These are phyloP conservation scores for Onygenales sp. DNA, from an alignment of 2,329 filamentous ascomycete genomes.

Conservation along the genomic window DNA sequence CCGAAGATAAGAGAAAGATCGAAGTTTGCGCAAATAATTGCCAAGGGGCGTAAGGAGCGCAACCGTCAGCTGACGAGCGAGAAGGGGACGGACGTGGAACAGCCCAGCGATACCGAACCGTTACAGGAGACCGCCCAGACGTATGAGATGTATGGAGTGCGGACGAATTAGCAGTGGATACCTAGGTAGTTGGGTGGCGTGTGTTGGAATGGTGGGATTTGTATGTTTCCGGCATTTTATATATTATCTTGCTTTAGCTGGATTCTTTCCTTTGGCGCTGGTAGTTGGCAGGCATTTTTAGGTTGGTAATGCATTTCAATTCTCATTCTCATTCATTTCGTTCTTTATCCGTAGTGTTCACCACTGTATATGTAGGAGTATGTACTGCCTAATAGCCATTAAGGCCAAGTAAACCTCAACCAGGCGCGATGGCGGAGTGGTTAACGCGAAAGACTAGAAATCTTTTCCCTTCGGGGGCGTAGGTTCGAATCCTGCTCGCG, in stretches of 20 bases:
- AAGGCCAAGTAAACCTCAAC: background rate
- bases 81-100: background rate
- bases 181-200: too few species aligned
- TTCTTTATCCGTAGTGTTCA: background rate
- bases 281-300: too few species aligned
- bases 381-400: too few species aligned
- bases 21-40: constrained; percentile 54
- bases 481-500: constrained; percentile 4
- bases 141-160: too few species aligned
- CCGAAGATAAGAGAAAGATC: constrained; percentile 48
- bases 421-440: constrained; percentile 4
- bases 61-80: constrained; percentile 2
- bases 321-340: too few species aligned
- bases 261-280: too few species aligned
- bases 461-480: constrained; percentile 4
- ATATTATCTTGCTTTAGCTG: too few species aligned
- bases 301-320: too few species aligned
- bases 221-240: too few species aligned
- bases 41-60: constrained; percentile 29
- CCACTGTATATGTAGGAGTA: background rate
- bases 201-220: too few species aligned
- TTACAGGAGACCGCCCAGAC: background rate
- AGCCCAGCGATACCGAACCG: background rate
- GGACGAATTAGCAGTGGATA: too few species aligned
- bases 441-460: constrained; percentile 5